phyloP scores from a whole-genome alignment of 148 eudicot species.

The Amaranthus cruentus region DNA sequence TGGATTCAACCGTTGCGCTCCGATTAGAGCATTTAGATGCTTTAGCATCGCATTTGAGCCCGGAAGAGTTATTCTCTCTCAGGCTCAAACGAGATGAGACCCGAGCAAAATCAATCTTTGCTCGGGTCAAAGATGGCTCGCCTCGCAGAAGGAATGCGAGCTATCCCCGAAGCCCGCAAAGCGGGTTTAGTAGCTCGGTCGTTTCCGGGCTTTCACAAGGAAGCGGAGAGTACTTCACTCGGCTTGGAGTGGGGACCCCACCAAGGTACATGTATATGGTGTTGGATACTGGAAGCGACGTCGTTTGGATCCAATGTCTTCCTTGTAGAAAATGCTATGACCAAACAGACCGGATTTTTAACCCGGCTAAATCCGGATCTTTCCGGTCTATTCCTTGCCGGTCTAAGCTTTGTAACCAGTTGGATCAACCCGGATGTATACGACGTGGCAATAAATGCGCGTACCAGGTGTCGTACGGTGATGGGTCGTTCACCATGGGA shows the following conservation, averaged over 20 bases:
- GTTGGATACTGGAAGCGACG: conserved; percentile 88
- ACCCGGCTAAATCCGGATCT: conserved; percentile 55
- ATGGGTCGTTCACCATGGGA: conserved; percentile 81
- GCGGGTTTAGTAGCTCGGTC: conserved; percentile 71
- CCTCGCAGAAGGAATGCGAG: neutral
- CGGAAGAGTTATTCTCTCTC: conserved; percentile 45
- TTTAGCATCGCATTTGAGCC: conserved; percentile 33
- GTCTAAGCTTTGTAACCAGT: conserved; percentile 53
- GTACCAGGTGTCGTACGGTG: conserved; percentile 85
- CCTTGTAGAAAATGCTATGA: conserved; percentile 78
- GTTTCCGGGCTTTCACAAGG: conserved; percentile 79
- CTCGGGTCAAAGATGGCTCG: conserved; percentile 15
- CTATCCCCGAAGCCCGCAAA: neutral
- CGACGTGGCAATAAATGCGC: conserved; percentile 46
- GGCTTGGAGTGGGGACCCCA: conserved; percentile 84
- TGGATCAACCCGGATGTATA: conserved; percentile 74
- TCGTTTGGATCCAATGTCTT: conserved; percentile 85
- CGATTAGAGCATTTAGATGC: conserved; percentile 55
- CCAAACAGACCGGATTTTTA: conserved; percentile 72
- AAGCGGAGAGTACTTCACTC: conserved; percentile 97
- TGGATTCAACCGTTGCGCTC: conserved; percentile 24
- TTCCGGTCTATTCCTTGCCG: conserved; percentile 50
- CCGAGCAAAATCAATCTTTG: conserved; percentile 34
- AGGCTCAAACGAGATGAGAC: conserved; percentile 57
- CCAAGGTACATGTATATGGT: conserved; percentile 78